Base-by-base conservation (phyloP, 176 grass and related monocot genomes). In the Triticum turgidum region DNA sequence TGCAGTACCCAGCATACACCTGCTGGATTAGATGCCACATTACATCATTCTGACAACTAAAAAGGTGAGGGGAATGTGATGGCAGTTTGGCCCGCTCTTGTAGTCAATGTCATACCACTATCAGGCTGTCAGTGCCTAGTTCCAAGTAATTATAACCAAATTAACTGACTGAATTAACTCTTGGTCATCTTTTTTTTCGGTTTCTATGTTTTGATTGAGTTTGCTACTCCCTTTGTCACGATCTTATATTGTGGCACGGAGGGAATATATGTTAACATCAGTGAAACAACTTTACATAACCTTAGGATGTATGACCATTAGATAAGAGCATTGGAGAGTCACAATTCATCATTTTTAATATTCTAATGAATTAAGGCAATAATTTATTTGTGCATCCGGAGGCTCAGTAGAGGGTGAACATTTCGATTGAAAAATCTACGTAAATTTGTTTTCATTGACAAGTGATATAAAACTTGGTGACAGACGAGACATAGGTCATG, bases 21-120 rank as follows among this genome's bases (percentile, higher is more conserved):
- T 76, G 42, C 30, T 10, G 25, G 71, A 25, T 75, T 76, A 76
- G 69, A 72, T 72, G 69, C 20, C 41, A 11, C 69, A 76, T 87
- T 58, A 67, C 66, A 82, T 82, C 66, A 33, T 70, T 41, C 62
- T 61, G 34, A 67, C 38, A 70, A 69, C 32, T 42, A 29, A 15
- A 21, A 61, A 68, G 64, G 25, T 14, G 29, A 41, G 22, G 35
- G 76, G 45, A 61, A 61, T 85, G 69, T 47, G 82, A 69, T 29
- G 82, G 25, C 83, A 29, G 77, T 85, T 85, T 73, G 45, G 69
- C 58, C 66, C 13, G 7, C 61, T 89, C 69, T 51, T 59, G 78
- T 33, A 5, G 62, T 69, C 83, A 35, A 59, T 69, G 67, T 85
- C 45, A 85, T 52, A 25, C 27, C 80, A 78, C 33, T 69, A 47